Evolutionary conservation across 805 yeast species (phyloP).

Genomic region (Suhomyces faveliae): DNA sequence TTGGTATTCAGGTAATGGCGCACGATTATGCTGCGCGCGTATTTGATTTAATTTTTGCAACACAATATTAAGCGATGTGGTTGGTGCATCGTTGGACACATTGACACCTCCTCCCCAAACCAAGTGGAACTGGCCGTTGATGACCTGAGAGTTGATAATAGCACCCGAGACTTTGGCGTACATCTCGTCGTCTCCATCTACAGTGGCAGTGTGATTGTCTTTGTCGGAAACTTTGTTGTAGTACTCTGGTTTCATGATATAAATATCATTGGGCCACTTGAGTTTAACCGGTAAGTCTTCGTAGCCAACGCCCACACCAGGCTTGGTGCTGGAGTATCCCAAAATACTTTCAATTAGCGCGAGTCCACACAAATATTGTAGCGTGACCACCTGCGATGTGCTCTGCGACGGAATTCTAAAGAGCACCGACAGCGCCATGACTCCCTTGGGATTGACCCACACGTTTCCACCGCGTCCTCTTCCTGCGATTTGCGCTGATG

Average conservation of each 20-base stretch:
- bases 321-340: conserved; percentile 45
- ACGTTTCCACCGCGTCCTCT: conserved; percentile 92
- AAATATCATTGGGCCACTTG: conserved; percentile 97
- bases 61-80: conserved; percentile 79
- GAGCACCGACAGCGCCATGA: conserved; percentile 75
- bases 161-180: conserved; percentile 82
- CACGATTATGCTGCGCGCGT: conserved; percentile 42
- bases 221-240: conserved; percentile 30
- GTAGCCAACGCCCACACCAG: conserved; percentile 52
- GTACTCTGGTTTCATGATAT: conserved; percentile 65
- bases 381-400: conserved; percentile 58
- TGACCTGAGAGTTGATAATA: conserved; percentile 72
- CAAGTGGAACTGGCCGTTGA: conserved; percentile 58
- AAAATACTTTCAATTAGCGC: conserved; percentile 79
- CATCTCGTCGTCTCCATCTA: conserved; percentile 58
- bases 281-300: conserved; percentile 74
- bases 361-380: conserved; percentile 81
- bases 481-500: conserved; percentile 85
- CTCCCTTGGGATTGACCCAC: conserved; percentile 95
- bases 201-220: conserved; percentile 32
- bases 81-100: conserved; percentile 82
- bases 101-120: conserved; percentile 89
- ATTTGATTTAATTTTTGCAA: conserved; percentile 58
- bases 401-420: conserved; percentile 49
- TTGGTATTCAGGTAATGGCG: conserved; percentile 45